phyloP scores from a whole-genome alignment of 1,284 basidiomycete genomes.

The Heterobasidion irregulare region DNA sequence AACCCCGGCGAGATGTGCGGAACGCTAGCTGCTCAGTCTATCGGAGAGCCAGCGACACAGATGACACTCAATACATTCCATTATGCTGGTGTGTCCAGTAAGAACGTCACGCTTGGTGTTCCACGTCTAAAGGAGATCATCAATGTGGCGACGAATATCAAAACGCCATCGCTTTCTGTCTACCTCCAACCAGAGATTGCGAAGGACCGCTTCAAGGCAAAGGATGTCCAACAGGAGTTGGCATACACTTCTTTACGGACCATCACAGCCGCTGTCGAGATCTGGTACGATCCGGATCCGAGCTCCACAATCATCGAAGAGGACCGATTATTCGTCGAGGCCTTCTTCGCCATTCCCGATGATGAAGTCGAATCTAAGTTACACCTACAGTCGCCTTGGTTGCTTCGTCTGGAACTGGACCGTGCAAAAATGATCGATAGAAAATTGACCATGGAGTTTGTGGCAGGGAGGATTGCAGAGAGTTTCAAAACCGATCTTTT shows the following conservation, averaged over 20 bases:
- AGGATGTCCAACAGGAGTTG: slow-evolving; percentile 87
- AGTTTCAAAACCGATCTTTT: slow-evolving; percentile 96
- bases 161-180: slow-evolving; percentile 92
- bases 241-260: slow-evolving; percentile 94
- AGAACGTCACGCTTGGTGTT: slow-evolving; percentile 97
- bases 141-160: slow-evolving; percentile 98
- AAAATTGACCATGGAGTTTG: slow-evolving; percentile 92
- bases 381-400: slow-evolving; percentile 93
- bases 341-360: slow-evolving; percentile 99
- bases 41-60: slow-evolving; percentile 98
- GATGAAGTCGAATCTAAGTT: slow-evolving; percentile 91
- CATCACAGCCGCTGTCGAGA: slow-evolving; percentile 93
- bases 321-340: slow-evolving; percentile 93
- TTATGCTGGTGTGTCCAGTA: slow-evolving; percentile 96
- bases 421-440: slow-evolving; percentile 98
- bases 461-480: slow-evolving; percentile 89
- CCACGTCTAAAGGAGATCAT: slow-evolving; percentile 98
- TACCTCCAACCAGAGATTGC: slow-evolving; percentile 77
- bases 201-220: slow-evolving; percentile 56
- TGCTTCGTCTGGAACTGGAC: slow-evolving; percentile 94
- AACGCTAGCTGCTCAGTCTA: slow-evolving; percentile 95
- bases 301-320: slow-evolving; percentile 93
- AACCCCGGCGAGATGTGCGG: slow-evolving; percentile 99
- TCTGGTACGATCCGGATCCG: slow-evolving; percentile 97
- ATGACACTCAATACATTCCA: slow-evolving; percentile 99